Base-by-base conservation (phyloP, 768 basidiomycete species). In the Kwoniella dejecticola region DNA sequence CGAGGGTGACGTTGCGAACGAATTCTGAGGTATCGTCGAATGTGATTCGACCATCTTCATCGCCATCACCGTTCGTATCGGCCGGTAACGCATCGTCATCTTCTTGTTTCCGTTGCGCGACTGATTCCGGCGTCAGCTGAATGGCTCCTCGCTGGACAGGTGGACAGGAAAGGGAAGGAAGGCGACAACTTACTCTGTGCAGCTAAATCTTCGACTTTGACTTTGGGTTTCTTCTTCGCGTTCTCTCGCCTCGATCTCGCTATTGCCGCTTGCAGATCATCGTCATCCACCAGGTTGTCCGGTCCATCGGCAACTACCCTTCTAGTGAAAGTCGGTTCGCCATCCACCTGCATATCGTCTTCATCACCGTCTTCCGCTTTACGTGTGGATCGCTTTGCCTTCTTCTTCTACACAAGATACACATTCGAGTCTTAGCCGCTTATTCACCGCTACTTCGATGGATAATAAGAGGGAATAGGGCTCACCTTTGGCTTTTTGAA, bases 11-110 rank as follows among this genome's bases (percentile, higher is more conserved):
- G 57, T 81, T 87, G 17, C 93, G 87, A 40, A 98, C 90, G 67
- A 99, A 99, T 77, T 97, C 95, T 0, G 92, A 91, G 0, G 95
- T 98, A 68, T 97, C 94, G 73, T 98, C 94, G 64, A 99, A 92
- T 0, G 89, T 89, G 30, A 97, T 82, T 17, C 80, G 79, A 2
- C 79, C 82, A 23, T 82, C 84, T 4, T 69, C 81, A 1, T 82
- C 83, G 6, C 67, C 70, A 38, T 74, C 79, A 5, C 73, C 72
- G 26, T 82, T n/a, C n/a, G n/a, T 80, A 27, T 77, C 78, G 11
- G 76, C 71, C 36, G 72, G 74, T 12, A 77, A 75, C 7, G 81
- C 82, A 48, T 84, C 58, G 27, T 75, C 84, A 54, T 88, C 77
- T 36, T 73, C 71, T 30, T 68, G 60, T 29, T 61, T 50, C 24